These are phyloP conservation scores for Pelomyxa schiedti DNA, from an alignment of 78 protist genomes.

Conservation along the genomic window DNA sequence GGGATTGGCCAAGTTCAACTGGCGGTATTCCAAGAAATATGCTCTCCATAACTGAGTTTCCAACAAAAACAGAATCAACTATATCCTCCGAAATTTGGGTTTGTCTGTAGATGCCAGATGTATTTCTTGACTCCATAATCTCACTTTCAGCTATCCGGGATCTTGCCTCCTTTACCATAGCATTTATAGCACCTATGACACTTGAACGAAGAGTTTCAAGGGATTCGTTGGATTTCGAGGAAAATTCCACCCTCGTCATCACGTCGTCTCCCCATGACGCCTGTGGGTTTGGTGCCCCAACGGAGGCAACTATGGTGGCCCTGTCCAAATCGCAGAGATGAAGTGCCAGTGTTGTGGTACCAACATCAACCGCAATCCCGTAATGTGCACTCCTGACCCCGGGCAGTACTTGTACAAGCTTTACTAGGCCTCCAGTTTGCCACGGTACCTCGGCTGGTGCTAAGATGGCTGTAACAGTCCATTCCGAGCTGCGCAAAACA, in stretches of 20 bases:
- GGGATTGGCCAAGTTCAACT: background rate
- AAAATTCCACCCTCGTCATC: background rate
- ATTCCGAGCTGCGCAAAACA: background rate
- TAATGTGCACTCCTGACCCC: background rate
- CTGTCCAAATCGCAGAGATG: background rate
- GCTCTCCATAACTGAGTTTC: background rate
- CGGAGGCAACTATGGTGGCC: background rate
- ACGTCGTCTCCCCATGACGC: background rate
- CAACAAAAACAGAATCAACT: background rate
- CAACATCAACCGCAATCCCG: background rate
- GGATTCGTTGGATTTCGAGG: background rate
- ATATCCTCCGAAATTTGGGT: no score
- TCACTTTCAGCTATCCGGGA: background rate
- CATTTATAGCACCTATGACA: background rate
- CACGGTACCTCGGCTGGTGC: background rate
- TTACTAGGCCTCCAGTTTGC: no score
- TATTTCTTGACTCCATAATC: no score
- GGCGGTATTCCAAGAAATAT: background rate
- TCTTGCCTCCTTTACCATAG: background rate
- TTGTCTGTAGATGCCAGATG: no score
- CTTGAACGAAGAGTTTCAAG: background rate
- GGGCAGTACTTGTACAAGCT: no score
- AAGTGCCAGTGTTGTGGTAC: background rate
- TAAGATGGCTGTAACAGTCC: background rate
- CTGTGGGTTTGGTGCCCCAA: background rate